phyloP scores from a whole-genome alignment of 2,329 filamentous ascomycete genomes.

The Pseudogymnoascus sp. region DNA sequence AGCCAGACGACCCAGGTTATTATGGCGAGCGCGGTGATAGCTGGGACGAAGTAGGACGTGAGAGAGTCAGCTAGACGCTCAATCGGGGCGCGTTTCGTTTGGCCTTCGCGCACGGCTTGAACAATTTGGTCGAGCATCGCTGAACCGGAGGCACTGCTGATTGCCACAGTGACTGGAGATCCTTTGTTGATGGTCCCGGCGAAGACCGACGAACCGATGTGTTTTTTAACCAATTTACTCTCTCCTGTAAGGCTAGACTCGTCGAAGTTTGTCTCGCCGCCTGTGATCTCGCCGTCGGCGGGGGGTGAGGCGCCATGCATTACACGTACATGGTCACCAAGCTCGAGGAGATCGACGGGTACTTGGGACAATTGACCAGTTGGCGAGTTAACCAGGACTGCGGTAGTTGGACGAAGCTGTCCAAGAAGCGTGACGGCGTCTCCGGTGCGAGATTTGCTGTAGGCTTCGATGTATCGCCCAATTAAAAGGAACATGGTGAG shows the following conservation, averaged over 20 bases:
- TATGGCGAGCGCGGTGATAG: conserved; percentile 58
- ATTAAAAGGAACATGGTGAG: conserved; percentile 74
- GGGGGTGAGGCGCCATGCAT: conserved; percentile 76
- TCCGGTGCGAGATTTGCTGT: conserved; percentile 80
- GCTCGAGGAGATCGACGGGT: conserved; percentile 44
- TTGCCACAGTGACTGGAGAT: conserved; percentile 50
- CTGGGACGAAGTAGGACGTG: conserved; percentile 66
- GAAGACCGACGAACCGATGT: conserved; percentile 54
- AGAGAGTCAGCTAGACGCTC: conserved; percentile 62
- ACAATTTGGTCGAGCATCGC: conserved; percentile 74
- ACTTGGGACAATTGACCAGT: conserved; percentile 17
- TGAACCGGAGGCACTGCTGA: conserved; percentile 55
- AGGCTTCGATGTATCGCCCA: conserved; percentile 66
- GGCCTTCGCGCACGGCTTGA: conserved; percentile 63
- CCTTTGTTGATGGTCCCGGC: conserved; percentile 54
- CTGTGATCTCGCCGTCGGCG: conserved; percentile 61
- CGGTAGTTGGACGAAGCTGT: conserved; percentile 66
- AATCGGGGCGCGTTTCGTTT: conserved; percentile 63
- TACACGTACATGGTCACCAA: conserved; percentile 66
- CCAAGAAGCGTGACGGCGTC: conserved; percentile 71
- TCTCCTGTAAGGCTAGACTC: conserved; percentile 84
- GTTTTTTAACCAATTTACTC: conserved; percentile 57
- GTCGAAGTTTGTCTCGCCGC: conserved; percentile 61
- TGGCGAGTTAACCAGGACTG: conserved; percentile 47
- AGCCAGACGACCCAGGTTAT: conserved; percentile 64